Evolutionary conservation across 1,284 basidiomycete species (phyloP).

Genomic region (Amylostereum chailletii): DNA sequence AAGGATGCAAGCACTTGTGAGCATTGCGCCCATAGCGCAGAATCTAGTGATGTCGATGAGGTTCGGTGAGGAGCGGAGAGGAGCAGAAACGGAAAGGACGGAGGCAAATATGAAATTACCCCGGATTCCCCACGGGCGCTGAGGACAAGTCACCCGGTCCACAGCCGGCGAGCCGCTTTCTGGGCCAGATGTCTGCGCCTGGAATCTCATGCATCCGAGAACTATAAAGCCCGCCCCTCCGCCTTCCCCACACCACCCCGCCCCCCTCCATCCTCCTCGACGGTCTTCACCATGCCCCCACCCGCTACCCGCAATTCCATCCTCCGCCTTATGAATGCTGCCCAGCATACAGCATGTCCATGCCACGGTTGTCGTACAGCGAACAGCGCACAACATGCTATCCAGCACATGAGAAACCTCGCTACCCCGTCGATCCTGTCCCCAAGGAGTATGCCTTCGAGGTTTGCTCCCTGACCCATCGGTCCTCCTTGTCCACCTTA

Average conservation of each 20-base stretch:
- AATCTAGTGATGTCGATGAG: neutral
- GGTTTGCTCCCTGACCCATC: constrained; percentile 31
- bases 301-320: constrained; percentile 46
- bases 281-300: constrained; percentile 35
- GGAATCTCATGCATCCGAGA: too few relatives aligned
- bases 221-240: constrained; percentile 7
- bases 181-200: neutral
- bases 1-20: too few relatives aligned
- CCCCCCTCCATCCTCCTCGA: constrained; percentile 1
- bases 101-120: neutral
- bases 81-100: neutral
- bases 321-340: constrained; percentile 60
- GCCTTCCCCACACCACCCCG: constrained; percentile 5
- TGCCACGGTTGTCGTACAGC: constrained; percentile 58
- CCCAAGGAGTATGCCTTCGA: constrained; percentile 97
- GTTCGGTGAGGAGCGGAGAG: neutral
- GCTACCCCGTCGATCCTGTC: constrained; percentile 73
- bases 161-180: too few relatives aligned
- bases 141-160: too few relatives aligned
- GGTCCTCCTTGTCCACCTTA: constrained; percentile 7
- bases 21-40: too few relatives aligned
- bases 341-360: constrained; percentile 67
- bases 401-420: constrained; percentile 60
- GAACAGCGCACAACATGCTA: constrained; percentile 31
- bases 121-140: neutral